A percentile compares a stretch with the other conserved stretches of the same genome.
Evolutionary conservation across 208 protist species (phyloP).

Genomic region (Trypanosoma scelopori): DNA sequence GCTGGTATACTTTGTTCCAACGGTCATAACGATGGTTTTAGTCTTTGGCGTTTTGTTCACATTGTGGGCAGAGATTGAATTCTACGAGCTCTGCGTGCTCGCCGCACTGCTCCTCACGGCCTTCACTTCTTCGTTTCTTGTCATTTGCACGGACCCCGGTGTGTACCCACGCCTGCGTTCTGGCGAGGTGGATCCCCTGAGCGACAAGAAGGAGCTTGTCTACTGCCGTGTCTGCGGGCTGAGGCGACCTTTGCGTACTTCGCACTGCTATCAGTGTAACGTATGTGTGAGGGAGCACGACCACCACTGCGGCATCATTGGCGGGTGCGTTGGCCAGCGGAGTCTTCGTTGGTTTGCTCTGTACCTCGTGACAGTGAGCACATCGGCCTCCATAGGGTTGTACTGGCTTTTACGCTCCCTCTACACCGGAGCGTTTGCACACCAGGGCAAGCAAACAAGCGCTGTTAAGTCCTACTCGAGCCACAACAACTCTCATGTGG

Average conservation of each 20-base stretch:
- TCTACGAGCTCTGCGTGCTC: conserved; percentile 42
- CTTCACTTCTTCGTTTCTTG: conserved; percentile 48
- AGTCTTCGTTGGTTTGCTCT: conserved; percentile 77
- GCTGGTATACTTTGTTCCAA: conserved; percentile 28
- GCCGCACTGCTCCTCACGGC: conserved; percentile 37
- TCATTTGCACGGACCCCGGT: conserved; percentile 54
- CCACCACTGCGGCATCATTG: conserved; percentile 80
- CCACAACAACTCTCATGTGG: background rate
- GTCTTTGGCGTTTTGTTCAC: conserved; percentile 51
- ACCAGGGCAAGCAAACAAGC: background rate
- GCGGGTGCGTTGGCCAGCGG: conserved; percentile 73
- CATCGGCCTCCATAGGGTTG: conserved; percentile 32
- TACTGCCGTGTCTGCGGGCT: conserved; percentile 65
- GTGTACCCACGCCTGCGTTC: conserved; percentile 57
- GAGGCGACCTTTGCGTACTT: conserved; percentile 48
- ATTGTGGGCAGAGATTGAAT: conserved; percentile 44
- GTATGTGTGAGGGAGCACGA: conserved; percentile 85
- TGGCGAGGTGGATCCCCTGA: conserved; percentile 61
- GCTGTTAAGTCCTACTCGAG: background rate
- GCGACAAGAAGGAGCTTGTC: conserved; percentile 29
- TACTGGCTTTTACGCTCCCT: conserved; percentile 39
- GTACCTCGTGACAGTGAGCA: conserved; percentile 46
- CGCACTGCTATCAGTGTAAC: conserved; percentile 79
- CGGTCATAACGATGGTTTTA: conserved; percentile 46
- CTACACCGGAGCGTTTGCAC: conserved; percentile 3